Base-by-base conservation (phyloP, 768 basidiomycete genomes). In the Pleurotus cornucopiae region DNA sequence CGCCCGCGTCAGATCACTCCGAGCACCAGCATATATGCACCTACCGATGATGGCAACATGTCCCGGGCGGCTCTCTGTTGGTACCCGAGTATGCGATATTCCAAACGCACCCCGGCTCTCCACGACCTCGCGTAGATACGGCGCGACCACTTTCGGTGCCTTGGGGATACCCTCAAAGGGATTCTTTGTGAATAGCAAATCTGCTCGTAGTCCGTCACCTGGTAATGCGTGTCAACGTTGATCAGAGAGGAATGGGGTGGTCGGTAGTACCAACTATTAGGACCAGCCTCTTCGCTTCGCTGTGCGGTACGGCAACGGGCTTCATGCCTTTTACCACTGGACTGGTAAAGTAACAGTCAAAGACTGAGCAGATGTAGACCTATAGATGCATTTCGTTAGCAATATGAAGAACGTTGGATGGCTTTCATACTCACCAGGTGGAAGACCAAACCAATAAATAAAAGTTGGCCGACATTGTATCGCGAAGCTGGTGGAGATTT, bases 261-360 rank as follows among this genome's bases (percentile, higher is more conserved):
- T 43, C 37, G 34, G 26, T 30, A 66, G 59, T 64, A 87, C 91
- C 91, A 25, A 93, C 83, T 61, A 93, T 86, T 18, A 94, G 78
- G 2, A 91, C 89, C 26, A 94, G 74, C 3, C 91, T 78, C 61
- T 88, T 86, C 7, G 91, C 81, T 56, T 81, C 77, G 34, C 80
- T 75, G 4, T 62, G 59, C 6, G 67, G 68, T 2, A 76, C 64
- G 2, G 76, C 76, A 62, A 81, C 78, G 46, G 76, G 80, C 61
- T 73, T 66, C 88, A 91, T 91, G 49, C 88, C 89, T 73, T 85
- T 78, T 20, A 90, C 88, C 6, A 91, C 88, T 0, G 90, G 88
- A 61, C 85, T 89, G 21, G 83, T 88, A 67, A 94, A 94, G 67
- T 94, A 94, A 69, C 91, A 92, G 70, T 93, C 89, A 70, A 94